Conservation (phyloP, 352 stramenopile species). For the Pythium myriotylum region DNA sequence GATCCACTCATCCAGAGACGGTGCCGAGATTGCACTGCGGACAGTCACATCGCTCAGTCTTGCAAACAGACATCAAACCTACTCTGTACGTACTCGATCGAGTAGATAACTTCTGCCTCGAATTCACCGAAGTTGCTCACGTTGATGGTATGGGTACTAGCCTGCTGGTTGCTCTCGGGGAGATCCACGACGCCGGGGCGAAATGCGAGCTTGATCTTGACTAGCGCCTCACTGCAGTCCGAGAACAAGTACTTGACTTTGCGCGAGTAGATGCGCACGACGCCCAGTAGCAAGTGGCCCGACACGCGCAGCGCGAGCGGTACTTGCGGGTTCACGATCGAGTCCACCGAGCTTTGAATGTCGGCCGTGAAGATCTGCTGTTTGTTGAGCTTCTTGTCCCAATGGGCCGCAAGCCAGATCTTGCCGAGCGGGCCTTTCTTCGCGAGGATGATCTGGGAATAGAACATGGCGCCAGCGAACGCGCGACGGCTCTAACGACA, state of each 20-base stretch:
- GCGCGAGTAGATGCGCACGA: constrained; percentile 98
- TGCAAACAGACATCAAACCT: background rate
- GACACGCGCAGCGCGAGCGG: constrained; percentile 97
- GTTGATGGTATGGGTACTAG: constrained; percentile 78
- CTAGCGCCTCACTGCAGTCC: constrained; percentile 98
- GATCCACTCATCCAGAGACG: constrained; percentile 84
- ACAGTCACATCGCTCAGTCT: constrained; percentile 5
- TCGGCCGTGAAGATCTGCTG: constrained; percentile 98
- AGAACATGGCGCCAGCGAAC: constrained; percentile 93
- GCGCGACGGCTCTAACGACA: background rate
- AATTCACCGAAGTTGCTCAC: constrained; percentile 87
- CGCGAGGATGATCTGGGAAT: constrained; percentile 98
- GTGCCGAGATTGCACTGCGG: constrained; percentile 55
- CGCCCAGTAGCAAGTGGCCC: constrained; percentile 97
- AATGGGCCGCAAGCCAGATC: constrained; percentile 99
- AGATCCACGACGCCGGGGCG: constrained; percentile 82
- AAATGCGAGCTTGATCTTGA: constrained; percentile 99
- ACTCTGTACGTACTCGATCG: constrained; percentile 69
- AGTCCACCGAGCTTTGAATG: constrained; percentile 96
- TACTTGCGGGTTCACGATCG: constrained; percentile 96
- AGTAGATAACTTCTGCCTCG: constrained; percentile 82
- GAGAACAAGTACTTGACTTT: constrained; percentile 98
- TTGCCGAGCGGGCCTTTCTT: constrained; percentile 99
- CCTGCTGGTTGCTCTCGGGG: constrained; percentile 63
- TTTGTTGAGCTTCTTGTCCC: constrained; percentile 99